These are phyloP conservation scores for Lophiotrema nucula DNA, from an alignment of 495 filamentous ascomycete genomes.

Conservation along the genomic window DNA sequence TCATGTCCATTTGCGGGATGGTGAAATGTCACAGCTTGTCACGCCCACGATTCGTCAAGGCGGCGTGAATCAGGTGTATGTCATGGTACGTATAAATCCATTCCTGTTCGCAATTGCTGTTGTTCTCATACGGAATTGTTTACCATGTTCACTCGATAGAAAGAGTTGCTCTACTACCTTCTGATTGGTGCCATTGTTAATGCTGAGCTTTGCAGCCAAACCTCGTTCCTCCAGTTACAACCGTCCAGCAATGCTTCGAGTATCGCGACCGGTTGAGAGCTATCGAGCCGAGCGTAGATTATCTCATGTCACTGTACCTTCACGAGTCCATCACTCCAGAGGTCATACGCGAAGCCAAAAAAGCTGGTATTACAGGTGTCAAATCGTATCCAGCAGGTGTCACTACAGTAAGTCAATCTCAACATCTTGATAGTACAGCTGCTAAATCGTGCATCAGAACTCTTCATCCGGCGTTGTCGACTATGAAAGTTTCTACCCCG, in stretches of 20 bases:
- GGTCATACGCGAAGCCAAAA: slow-evolving; percentile 69
- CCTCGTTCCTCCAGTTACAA: slow-evolving; percentile 72
- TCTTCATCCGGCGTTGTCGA: slow-evolving; percentile 76
- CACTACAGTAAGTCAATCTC: slow-evolving; percentile 56
- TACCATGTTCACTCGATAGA: background rate
- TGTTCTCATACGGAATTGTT: too few relatives aligned
- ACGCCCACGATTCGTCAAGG: slow-evolving; percentile 70
- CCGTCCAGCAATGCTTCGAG: slow-evolving; percentile 68
- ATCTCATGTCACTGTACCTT: slow-evolving; percentile 87
- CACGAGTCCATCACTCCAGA: slow-evolving; percentile 75
- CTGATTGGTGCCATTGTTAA: background rate
- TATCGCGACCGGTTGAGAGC: slow-evolving; percentile 67
- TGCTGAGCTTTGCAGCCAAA: slow-evolving; percentile 57
- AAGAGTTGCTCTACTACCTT: background rate
- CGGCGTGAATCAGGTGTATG: slow-evolving; percentile 75
- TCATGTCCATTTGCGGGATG: slow-evolving; percentile 64
- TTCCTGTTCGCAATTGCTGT: too few relatives aligned
- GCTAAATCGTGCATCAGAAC: slow-evolving; percentile 46
- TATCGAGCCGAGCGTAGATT: slow-evolving; percentile 71
- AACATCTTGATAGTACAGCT: background rate
- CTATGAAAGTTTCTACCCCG: slow-evolving; percentile 67
- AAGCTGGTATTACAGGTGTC: slow-evolving; percentile 62
- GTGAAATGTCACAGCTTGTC: slow-evolving; percentile 77
- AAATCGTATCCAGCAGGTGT: slow-evolving; percentile 59
- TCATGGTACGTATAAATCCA: slow-evolving; percentile 60